These are phyloP conservation scores for Suillus brevipes DNA, from an alignment of 768 basidiomycete species.

Conservation along the genomic window DNA sequence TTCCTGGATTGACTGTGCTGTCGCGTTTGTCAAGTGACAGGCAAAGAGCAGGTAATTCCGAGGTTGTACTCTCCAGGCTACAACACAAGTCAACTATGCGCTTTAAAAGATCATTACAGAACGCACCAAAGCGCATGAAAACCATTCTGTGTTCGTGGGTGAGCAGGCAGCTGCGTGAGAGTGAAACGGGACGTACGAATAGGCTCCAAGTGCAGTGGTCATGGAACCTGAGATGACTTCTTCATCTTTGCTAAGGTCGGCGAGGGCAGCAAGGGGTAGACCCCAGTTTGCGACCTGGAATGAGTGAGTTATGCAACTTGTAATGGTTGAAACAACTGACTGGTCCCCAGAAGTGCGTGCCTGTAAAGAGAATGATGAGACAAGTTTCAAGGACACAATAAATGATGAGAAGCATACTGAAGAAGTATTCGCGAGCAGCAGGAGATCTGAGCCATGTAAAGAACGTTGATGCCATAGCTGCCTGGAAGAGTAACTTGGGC, in stretches of 20 bases:
- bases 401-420: constrained; percentile 62
- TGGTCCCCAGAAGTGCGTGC: constrained; percentile 98
- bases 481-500: not conserved
- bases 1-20: constrained; percentile 84
- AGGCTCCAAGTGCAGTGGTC: constrained; percentile 85
- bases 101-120: not conserved
- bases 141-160: constrained; percentile 49
- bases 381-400: constrained; percentile 7
- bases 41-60: constrained; percentile 95
- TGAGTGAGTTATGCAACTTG: constrained; percentile 11
- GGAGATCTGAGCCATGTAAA: constrained; percentile 89
- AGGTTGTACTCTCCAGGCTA: constrained; percentile 94
- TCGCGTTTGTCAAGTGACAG: constrained; percentile 89
- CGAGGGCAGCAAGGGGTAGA: constrained; percentile 87
- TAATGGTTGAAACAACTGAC: constrained; percentile 48
- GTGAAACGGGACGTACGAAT: constrained; percentile 74
- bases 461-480: constrained; percentile 79
- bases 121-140: constrained; percentile 93
- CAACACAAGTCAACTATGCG: constrained; percentile 11
- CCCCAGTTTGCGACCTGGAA: constrained; percentile 96
- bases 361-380: constrained; percentile 42
- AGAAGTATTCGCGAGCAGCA: constrained; percentile 90
- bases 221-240: constrained; percentile 96
- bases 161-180: constrained; percentile 13
- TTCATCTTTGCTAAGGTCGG: constrained; percentile 92